Percentiles rank a stretch among this genome's conserved stretches.
Conservation (phyloP, 2,329 filamentous ascomycete species). For the Fusarium sp. region DNA sequence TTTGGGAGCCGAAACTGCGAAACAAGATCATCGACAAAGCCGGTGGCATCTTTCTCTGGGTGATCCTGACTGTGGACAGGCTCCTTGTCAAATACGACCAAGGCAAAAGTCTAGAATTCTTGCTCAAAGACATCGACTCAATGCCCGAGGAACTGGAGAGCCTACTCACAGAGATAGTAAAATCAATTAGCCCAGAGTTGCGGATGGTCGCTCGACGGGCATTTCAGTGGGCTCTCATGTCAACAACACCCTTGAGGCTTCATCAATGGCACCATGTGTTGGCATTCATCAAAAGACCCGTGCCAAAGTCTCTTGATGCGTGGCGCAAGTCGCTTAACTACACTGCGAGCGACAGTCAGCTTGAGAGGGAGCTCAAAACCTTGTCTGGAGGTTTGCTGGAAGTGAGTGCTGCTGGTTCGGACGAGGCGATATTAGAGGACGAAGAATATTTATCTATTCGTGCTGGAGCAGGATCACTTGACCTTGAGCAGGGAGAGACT, state of each 20-base stretch:
- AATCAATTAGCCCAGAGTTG: neutral
- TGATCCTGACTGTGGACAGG: neutral
- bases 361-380: conserved; percentile 20
- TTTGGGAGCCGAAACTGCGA: neutral
- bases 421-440: neutral
- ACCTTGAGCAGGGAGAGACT: conserved; percentile 16
- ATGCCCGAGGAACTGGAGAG: neutral
- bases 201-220: neutral
- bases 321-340: conserved; percentile 12
- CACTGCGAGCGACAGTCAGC: conserved; percentile 15
- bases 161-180: neutral
- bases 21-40: neutral
- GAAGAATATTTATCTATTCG: neutral
- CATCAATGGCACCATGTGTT: conserved; percentile 34
- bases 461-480: conserved; percentile 22
- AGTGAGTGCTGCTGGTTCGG: neutral
- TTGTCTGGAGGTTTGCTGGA: conserved; percentile 20
- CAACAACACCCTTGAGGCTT: conserved; percentile 8
- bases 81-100: neutral
- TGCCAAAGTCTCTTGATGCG: neutral
- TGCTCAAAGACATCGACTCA: neutral
- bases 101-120: neutral
- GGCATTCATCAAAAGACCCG: conserved; percentile 6
- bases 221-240: conserved; percentile 23
- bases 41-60: neutral